A percentile compares a stretch with the other conserved stretches of the same genome.
Evolutionary conservation across 768 basidiomycete genomes (phyloP).

Genomic region (Clitopilus passeckerianus): DNA sequence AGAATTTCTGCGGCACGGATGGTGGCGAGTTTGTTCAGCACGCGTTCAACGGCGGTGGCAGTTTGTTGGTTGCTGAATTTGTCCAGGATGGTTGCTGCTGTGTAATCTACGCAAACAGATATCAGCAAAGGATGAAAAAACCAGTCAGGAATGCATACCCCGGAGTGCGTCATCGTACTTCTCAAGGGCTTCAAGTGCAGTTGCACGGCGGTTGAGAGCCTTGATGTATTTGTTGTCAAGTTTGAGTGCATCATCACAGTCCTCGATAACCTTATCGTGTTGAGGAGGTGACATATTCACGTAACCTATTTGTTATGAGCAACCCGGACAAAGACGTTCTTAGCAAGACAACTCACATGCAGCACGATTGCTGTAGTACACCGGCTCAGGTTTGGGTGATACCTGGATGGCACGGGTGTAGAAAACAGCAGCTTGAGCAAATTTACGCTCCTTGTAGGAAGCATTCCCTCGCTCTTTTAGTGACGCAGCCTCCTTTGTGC

Average conservation of each 20-base stretch:
- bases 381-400: slow-evolving; percentile 80
- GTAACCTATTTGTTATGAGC: slow-evolving; percentile 52
- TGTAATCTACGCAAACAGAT: slow-evolving; percentile 62
- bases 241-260: slow-evolving; percentile 85
- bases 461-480: slow-evolving; percentile 72
- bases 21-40: slow-evolving; percentile 76
- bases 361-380: slow-evolving; percentile 96
- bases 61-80: slow-evolving; percentile 83
- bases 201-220: slow-evolving; percentile 84
- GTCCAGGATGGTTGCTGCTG: slow-evolving; percentile 93
- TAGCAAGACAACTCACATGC: slow-evolving; percentile 60
- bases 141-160: slow-evolving; percentile 40
- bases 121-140: background rate
- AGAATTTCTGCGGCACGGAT: slow-evolving; percentile 74
- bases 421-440: slow-evolving; percentile 50
- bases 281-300: slow-evolving; percentile 87
- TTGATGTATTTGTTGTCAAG: slow-evolving; percentile 86
- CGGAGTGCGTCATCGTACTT: slow-evolving; percentile 73
- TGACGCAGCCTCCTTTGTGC: slow-evolving; percentile 51
- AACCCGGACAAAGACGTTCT: background rate
- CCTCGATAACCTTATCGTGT: slow-evolving; percentile 74
- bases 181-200: slow-evolving; percentile 75
- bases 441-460: slow-evolving; percentile 62
- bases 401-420: slow-evolving; percentile 76
- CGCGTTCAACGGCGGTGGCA: slow-evolving; percentile 83